A percentile compares a stretch with the other conserved stretches of the same genome.
Conservation (phyloP, 305 asterid genomes). For the Rubia balearica region DNA sequence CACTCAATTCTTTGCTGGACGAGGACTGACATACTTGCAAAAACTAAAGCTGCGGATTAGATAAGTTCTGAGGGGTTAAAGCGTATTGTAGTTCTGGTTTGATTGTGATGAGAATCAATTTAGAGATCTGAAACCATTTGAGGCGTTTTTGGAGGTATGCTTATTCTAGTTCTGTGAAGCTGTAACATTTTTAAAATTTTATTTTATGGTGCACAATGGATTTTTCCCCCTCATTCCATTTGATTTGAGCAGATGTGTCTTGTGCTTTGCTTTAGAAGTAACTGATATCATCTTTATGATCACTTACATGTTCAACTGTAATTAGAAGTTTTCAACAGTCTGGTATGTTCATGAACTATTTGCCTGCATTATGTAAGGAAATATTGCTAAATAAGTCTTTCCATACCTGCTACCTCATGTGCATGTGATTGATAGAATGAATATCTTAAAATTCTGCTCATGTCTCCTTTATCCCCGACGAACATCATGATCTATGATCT, state of each 20-base stretch:
- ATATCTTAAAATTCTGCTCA: neutral
- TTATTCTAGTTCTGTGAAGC: conserved; percentile 23
- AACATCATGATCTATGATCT: neutral
- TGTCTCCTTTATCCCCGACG: neutral
- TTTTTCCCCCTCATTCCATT: neutral
- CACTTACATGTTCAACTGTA: neutral
- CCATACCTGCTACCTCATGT: neutral
- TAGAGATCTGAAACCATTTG: conserved; percentile 34
- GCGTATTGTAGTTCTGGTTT: conserved; percentile 35
- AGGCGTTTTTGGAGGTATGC: conserved; percentile 53
- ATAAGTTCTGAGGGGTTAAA: conserved; percentile 44
- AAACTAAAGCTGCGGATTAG: conserved; percentile 44
- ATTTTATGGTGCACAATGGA: conserved; percentile 31
- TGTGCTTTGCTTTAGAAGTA: neutral
- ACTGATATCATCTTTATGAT: neutral
- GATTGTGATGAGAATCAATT: conserved; percentile 47
- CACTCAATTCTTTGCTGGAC: conserved; percentile 37
- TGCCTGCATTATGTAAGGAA: neutral
- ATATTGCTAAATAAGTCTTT: neutral
- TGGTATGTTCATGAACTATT: neutral
- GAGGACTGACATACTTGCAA: conserved; percentile 29
- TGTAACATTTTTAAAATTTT: conserved; percentile 22
- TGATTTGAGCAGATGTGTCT: neutral
- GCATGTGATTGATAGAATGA: neutral
- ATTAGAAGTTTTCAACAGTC: neutral